Evolutionary conservation across 2,329 filamentous ascomycete genomes (phyloP).

Genomic region (Pyrenochaeta sp.): DNA sequence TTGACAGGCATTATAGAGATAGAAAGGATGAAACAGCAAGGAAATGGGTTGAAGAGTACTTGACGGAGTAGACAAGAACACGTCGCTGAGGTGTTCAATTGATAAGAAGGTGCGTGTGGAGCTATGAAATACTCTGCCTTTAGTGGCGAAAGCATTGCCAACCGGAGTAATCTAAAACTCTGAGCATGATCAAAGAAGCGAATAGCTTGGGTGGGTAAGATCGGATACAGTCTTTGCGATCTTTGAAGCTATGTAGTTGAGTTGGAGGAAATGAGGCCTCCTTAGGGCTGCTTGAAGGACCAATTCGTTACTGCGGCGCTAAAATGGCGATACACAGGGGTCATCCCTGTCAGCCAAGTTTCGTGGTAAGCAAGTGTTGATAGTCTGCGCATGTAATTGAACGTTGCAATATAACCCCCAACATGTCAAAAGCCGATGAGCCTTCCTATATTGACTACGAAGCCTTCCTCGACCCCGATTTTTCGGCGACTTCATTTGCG

Average conservation of each 20-base stretch:
- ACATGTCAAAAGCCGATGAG: constrained; percentile 56
- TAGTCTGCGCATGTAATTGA: not conserved
- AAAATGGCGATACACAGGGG: not conserved
- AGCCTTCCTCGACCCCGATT: constrained; percentile 82
- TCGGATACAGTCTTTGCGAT: no score
- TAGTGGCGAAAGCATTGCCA: no score
- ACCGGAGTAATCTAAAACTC: no score
- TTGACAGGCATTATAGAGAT: constrained; percentile 4
- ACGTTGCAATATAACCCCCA: constrained; percentile 11
- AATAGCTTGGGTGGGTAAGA: no score
- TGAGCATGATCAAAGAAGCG: no score
- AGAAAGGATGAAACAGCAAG: not conserved
- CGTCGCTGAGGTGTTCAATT: not conserved
- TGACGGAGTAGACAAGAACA: not conserved
- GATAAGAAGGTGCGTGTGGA: not conserved
- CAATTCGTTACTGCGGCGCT: not conserved
- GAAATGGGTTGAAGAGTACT: not conserved
- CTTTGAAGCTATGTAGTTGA: not conserved
- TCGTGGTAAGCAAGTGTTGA: not conserved
- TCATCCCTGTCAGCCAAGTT: constrained; percentile 5
- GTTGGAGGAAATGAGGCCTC: not conserved
- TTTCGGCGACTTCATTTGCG: constrained; percentile 83
- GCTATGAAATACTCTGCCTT: no score
- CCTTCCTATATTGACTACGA: constrained; percentile 96
- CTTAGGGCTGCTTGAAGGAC: not conserved